A percentile compares a stretch with the other conserved stretches of the same genome.
Evolutionary conservation across 2,329 filamentous ascomycete genomes (phyloP).

Genomic region (Pestalotiopsis sp.): DNA sequence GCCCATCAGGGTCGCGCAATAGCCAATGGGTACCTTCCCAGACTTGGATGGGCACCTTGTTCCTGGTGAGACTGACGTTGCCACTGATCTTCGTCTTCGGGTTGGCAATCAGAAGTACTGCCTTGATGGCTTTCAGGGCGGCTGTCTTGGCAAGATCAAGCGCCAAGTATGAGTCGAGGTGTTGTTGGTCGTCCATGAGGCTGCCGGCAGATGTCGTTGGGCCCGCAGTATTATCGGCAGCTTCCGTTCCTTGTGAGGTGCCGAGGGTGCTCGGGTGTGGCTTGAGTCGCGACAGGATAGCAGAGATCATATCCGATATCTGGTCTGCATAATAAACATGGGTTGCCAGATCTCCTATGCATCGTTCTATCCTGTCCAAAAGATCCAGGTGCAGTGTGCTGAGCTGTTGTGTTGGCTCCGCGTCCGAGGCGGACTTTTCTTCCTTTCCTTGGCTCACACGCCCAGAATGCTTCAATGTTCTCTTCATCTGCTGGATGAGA

Average conservation of each 20-base stretch:
- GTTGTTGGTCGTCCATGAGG: constrained; percentile 45
- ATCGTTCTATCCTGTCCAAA: constrained; percentile 72
- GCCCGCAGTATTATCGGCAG: constrained; percentile 42
- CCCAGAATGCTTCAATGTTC: constrained; percentile 69
- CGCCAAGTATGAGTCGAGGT: constrained; percentile 56
- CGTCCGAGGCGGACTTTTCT: constrained; percentile 30
- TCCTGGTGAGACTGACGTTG: constrained; percentile 69
- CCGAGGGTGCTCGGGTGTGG: constrained; percentile 53
- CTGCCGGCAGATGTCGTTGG: constrained; percentile 40
- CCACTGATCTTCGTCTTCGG: constrained; percentile 60
- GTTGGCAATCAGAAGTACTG: constrained; percentile 82
- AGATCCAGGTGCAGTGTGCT: constrained; percentile 64
- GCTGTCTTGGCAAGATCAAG: constrained; percentile 59
- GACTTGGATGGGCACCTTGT: constrained; percentile 75
- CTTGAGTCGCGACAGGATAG: constrained; percentile 78
- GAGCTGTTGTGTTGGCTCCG: constrained; percentile 40
- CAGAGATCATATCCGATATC: constrained; percentile 89
- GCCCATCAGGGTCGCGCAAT: constrained; percentile 75
- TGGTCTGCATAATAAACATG: constrained; percentile 98
- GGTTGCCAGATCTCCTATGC: constrained; percentile 88
- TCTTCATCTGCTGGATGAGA: constrained; percentile 80
- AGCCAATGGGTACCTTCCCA: constrained; percentile 99
- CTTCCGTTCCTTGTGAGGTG: constrained; percentile 48
- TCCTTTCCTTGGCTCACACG: constrained; percentile 34
- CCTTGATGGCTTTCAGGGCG: constrained; percentile 79